Percentiles rank a stretch among this genome's conserved stretches.
phyloP scores from a whole-genome alignment of 768 basidiomycete species.

The Tylopilus vinaceipallidus region DNA sequence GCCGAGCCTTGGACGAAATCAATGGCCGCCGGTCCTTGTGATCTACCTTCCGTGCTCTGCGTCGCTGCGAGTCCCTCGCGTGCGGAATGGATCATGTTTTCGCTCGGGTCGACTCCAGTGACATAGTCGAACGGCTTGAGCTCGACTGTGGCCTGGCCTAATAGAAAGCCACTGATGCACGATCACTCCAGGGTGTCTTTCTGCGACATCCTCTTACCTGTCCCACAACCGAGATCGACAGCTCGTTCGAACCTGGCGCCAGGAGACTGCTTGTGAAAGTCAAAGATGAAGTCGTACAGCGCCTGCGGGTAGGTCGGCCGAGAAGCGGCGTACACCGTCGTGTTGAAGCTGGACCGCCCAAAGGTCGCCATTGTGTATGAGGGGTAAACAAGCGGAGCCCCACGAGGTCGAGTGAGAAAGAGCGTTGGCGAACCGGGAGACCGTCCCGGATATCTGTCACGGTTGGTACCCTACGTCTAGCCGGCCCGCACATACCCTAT shows the following conservation, averaged over 20 bases:
- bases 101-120: conserved; percentile 71
- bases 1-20: conserved; percentile 42
- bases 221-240: conserved; percentile 79
- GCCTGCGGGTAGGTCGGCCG: conserved; percentile 69
- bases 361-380: conserved; percentile 72
- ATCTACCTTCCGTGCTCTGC: conserved; percentile 16
- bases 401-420: too few species aligned
- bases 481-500: too few species aligned
- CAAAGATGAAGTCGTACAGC: conserved; percentile 62
- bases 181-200: neutral
- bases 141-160: conserved; percentile 69
- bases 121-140: conserved; percentile 57
- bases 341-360: conserved; percentile 63
- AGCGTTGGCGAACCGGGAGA: too few species aligned
- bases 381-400: too few species aligned
- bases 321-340: conserved; percentile 53
- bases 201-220: conserved; percentile 41
- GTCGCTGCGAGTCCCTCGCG: conserved; percentile 24
- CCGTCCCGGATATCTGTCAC: too few species aligned
- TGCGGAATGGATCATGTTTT: conserved; percentile 65
- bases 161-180: neutral
- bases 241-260: conserved; percentile 49
- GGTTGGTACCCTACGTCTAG: too few species aligned
- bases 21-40: conserved; percentile 12
- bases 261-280: conserved; percentile 44